A percentile compares a stretch with the other conserved stretches of the same genome.
phyloP scores from a whole-genome alignment of 257 asterid species.

The Solanum sejunctum region DNA sequence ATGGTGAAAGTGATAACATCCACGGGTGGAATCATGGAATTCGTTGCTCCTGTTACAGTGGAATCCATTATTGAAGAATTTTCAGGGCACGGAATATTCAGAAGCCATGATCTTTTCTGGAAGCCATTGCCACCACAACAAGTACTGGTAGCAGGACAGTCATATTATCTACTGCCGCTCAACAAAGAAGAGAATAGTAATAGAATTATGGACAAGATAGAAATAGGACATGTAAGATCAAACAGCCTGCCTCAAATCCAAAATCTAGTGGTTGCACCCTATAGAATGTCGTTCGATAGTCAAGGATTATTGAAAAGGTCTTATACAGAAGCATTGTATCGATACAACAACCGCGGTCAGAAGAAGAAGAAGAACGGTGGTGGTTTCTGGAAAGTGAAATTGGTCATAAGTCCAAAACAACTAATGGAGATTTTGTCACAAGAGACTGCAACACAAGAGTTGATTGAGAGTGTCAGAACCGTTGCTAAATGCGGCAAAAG shows the following conservation, averaged over 20 bases:
- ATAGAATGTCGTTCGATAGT: conserved; percentile 74
- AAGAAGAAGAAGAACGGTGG: neutral
- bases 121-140: conserved; percentile 57
- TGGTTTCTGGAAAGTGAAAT: conserved; percentile 77
- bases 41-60: conserved; percentile 39
- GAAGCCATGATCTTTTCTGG: conserved; percentile 66
- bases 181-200: neutral
- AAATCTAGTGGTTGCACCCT: conserved; percentile 19
- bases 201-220: neutral
- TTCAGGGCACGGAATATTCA: conserved; percentile 75
- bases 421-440: conserved; percentile 64
- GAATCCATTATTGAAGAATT: conserved; percentile 74
- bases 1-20: conserved; percentile 43
- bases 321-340: neutral
- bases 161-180: conserved; percentile 66
- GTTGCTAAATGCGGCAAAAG: conserved; percentile 68
- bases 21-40: conserved; percentile 75
- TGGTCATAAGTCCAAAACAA: conserved; percentile 61
- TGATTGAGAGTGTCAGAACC: conserved; percentile 71
- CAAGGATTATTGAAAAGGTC: conserved; percentile 20
- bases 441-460: conserved; percentile 61
- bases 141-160: conserved; percentile 44
- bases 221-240: conserved; percentile 52
- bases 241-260: conserved; percentile 29
- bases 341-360: neutral